Percentiles rank a stretch among this genome's conserved stretches.
Conservation (phyloP, 2,329 filamentous ascomycete genomes). For the Exophiala phaeomuriformis region DNA sequence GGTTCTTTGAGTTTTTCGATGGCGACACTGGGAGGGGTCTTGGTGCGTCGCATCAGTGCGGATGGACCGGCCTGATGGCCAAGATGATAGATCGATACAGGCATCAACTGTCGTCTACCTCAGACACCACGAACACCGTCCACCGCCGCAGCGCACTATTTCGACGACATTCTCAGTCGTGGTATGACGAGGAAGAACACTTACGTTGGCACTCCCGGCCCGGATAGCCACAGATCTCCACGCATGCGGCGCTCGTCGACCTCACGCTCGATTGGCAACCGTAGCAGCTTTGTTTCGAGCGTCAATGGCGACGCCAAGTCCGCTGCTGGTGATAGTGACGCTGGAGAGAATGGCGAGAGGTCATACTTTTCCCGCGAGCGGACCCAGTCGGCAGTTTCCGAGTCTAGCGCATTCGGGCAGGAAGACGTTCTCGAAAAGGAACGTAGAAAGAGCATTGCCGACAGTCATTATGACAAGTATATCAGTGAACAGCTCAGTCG, state of each 20-base stretch:
- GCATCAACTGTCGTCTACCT: conserved; percentile 80
- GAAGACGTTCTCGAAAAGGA: conserved; percentile 28
- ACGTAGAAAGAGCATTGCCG: conserved; percentile 45
- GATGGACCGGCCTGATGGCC: conserved; percentile 91
- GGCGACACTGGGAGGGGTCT: conserved; percentile 83
- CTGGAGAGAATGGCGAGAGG: conserved; percentile 43
- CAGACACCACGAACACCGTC: conserved; percentile 87
- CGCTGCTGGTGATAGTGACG: conserved; percentile 11
- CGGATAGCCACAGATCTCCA: conserved; percentile 31
- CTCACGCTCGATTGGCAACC: conserved; percentile 70
- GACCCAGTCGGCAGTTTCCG: conserved; percentile 5
- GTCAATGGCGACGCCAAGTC: conserved; percentile 39
- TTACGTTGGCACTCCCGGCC: conserved; percentile 15
- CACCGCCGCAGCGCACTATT: conserved; percentile 82
- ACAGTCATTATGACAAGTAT: conserved; percentile 70
- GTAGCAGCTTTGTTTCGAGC: conserved; percentile 53
- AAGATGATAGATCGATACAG: conserved; percentile 97
- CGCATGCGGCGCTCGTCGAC: conserved; percentile 45
- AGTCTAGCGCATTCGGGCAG: conserved; percentile 22
- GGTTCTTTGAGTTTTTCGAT: conserved; percentile 98
- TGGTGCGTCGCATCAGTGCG: conserved; percentile 88
- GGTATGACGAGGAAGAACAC: conserved; percentile 35
- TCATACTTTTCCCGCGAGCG: conserved; percentile 9
- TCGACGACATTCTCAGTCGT: conserved; percentile 77
- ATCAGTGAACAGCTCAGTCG: conserved; percentile 72